Evolutionary conservation across 805 yeast genomes (phyloP).

Genomic region (Komagataella populi): DNA sequence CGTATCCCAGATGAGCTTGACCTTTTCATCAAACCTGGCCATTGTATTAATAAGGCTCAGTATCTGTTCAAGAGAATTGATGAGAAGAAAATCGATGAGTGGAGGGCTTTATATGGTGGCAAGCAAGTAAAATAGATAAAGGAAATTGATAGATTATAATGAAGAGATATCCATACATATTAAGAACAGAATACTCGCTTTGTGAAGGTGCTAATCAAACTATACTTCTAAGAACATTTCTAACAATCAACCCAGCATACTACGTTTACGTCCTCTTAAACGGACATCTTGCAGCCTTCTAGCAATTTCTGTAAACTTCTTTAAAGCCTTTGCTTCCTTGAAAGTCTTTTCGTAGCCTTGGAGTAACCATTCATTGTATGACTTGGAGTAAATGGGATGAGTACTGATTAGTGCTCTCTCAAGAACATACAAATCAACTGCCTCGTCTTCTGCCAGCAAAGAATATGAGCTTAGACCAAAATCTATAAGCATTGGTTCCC

Average conservation of each 20-base stretch:
- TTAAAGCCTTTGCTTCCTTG: slow-evolving; percentile 15
- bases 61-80: slow-evolving; percentile 89
- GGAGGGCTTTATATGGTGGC: slow-evolving; percentile 86
- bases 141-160: background rate
- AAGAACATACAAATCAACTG: slow-evolving; percentile 90
- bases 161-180: background rate
- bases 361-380: slow-evolving; percentile 57
- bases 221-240: too few species aligned
- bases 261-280: slow-evolving; percentile 86
- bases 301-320: slow-evolving; percentile 36
- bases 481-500: slow-evolving; percentile 62
- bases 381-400: slow-evolving; percentile 60
- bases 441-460: slow-evolving; percentile 75
- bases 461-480: slow-evolving; percentile 82
- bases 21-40: slow-evolving; percentile 61
- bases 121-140: slow-evolving; percentile 21
- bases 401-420: slow-evolving; percentile 89
- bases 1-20: slow-evolving; percentile 67
- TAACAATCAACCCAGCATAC: slow-evolving; percentile 62
- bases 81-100: slow-evolving; percentile 70
- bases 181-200: background rate
- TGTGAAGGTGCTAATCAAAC: background rate
- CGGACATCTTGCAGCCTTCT: slow-evolving; percentile 72
- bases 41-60: slow-evolving; percentile 81
- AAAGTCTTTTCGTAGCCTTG: slow-evolving; percentile 47